These are phyloP conservation scores for Alternaria atra DNA, from an alignment of 2,329 filamentous ascomycete genomes.

Conservation along the genomic window DNA sequence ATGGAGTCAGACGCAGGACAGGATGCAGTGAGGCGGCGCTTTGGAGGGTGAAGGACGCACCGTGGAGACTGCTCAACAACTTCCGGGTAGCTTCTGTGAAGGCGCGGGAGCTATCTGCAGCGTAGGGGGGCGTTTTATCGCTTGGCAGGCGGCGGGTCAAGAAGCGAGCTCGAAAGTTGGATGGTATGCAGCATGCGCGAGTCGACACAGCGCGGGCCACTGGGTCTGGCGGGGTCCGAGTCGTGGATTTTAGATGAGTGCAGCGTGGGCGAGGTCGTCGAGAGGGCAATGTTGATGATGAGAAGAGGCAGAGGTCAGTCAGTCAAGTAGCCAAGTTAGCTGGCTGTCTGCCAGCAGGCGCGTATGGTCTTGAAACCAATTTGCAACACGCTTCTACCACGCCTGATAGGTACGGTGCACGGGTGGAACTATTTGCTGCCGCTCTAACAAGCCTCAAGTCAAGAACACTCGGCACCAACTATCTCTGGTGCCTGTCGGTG, in stretches of 20 bases:
- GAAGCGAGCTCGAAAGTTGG: conserved; percentile 42
- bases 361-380: conserved; percentile 39
- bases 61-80: conserved; percentile 25
- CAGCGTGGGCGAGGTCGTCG: neutral
- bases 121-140: conserved; percentile 46
- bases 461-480: neutral
- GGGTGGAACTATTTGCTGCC: neutral
- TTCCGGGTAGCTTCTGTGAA: conserved; percentile 30
- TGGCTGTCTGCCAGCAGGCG: conserved; percentile 12
- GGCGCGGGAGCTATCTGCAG: conserved; percentile 44
- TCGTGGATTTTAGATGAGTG: conserved; percentile 7
- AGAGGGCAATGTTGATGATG: neutral
- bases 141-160: conserved; percentile 46
- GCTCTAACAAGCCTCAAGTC: neutral
- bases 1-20: conserved; percentile 13
- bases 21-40: conserved; percentile 15
- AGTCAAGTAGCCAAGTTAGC: neutral
- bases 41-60: conserved; percentile 23
- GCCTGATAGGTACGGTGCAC: conserved; percentile 29
- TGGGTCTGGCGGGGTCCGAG: conserved; percentile 27
- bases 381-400: conserved; percentile 34
- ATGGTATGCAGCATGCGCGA: conserved; percentile 27
- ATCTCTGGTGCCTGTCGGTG: neutral
- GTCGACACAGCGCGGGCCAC: conserved; percentile 28
- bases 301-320: conserved; percentile 16